These are phyloP conservation scores for Pichia californica DNA, from an alignment of 805 yeast species.

Conservation along the genomic window DNA sequence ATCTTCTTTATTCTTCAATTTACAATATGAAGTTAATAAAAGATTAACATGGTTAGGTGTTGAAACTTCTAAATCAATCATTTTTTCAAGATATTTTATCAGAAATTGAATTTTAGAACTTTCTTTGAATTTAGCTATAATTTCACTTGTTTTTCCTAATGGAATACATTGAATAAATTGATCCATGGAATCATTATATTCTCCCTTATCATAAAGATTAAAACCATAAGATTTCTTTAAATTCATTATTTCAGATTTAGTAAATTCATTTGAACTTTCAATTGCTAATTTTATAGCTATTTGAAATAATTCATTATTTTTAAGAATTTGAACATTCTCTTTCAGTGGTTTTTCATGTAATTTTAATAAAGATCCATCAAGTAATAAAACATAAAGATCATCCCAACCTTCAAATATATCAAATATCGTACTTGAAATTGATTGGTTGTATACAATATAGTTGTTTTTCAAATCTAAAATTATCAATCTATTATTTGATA, in stretches of 20 bases:
- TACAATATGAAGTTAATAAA: conserved; percentile 72
- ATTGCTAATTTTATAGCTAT: conserved; percentile 66
- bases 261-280: conserved; percentile 20
- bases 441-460: conserved; percentile 60
- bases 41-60: conserved; percentile 79
- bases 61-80: conserved; percentile 50
- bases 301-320: conserved; percentile 63
- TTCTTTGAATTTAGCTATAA: conserved; percentile 73
- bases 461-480: conserved; percentile 67
- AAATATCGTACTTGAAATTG: conserved; percentile 58
- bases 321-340: conserved; percentile 62
- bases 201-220: conserved; percentile 57
- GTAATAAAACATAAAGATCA: conserved; percentile 53
- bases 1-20: conserved; percentile 55
- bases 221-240: conserved; percentile 65
- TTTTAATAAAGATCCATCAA: conserved; percentile 70
- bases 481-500: conserved; percentile 46
- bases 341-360: conserved; percentile 59
- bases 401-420: conserved; percentile 53
- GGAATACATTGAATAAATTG: conserved; percentile 51
- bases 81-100: conserved; percentile 54
- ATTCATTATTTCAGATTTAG: conserved; percentile 28
- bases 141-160: conserved; percentile 60
- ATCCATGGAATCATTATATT: conserved; percentile 62
- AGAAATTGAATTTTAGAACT: conserved; percentile 63